These are phyloP conservation scores for Trypanosoma melophagium DNA, from an alignment of 208 protist species.

Conservation along the genomic window DNA sequence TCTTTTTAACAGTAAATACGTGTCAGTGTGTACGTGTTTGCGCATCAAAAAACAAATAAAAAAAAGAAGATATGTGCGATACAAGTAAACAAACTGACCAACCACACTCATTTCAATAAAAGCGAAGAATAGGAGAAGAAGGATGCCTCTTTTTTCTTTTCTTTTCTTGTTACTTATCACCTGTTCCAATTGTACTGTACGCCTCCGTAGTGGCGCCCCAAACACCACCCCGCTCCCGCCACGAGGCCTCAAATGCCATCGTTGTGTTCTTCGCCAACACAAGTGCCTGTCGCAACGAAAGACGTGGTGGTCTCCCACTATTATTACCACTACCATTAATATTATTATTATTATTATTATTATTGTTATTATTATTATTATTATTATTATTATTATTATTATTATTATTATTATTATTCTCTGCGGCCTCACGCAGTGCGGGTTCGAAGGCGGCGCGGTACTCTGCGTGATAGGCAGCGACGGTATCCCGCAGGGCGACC, in stretches of 20 bases:
- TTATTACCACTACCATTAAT: too few species aligned
- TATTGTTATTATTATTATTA: too few species aligned
- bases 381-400: too few species aligned
- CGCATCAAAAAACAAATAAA: too few species aligned
- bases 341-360: too few species aligned
- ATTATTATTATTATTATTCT: too few species aligned
- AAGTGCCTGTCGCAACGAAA: conserved; percentile 48
- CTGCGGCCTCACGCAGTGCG: conserved; percentile 32
- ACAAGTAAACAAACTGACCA: too few species aligned
- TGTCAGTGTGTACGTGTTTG: too few species aligned
- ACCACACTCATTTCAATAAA: background rate
- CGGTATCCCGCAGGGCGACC: conserved; percentile 22
- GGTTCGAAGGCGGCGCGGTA: conserved; percentile 41
- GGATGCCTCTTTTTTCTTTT: too few species aligned
- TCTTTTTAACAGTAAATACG: too few species aligned
- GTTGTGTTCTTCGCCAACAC: conserved; percentile 65
- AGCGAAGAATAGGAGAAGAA: background rate
- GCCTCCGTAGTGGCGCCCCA: conserved; percentile 28
- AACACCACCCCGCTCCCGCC: conserved; percentile 43
- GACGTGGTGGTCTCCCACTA: background rate
- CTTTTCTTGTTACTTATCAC: background rate
- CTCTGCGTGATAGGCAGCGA: conserved; percentile 42
- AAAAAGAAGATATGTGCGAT: too few species aligned
- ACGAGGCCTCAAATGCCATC: conserved; percentile 53
- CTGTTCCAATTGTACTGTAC: conserved; percentile 17